Conservation (phyloP, 2,329 filamentous ascomycete species). For the Cladophialophora exuberans region DNA sequence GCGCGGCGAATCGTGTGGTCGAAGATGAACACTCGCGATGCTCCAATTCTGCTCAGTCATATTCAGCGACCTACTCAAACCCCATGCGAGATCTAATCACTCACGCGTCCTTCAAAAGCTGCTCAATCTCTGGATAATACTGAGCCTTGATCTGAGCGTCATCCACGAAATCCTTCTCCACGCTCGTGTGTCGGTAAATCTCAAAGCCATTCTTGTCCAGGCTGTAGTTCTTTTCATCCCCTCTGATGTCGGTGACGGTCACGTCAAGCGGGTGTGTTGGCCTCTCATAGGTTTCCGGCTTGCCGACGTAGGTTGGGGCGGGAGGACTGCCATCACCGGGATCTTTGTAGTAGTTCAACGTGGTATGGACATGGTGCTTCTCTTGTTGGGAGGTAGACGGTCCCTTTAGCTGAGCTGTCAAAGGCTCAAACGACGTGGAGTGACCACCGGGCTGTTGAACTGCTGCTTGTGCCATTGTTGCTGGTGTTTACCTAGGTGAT, state of each 20-base stretch:
- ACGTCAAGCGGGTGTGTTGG: constrained; percentile 32
- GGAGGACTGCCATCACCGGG: constrained; percentile 34
- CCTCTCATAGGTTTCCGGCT: constrained; percentile 35
- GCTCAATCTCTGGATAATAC: constrained; percentile 43
- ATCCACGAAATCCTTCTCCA: constrained; percentile 41
- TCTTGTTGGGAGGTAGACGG: constrained; percentile 10
- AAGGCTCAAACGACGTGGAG: constrained; percentile 33
- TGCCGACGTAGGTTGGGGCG: constrained; percentile 33
- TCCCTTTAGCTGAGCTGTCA: constrained; percentile 21
- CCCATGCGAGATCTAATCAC: no score
- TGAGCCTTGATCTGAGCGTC: constrained; percentile 40
- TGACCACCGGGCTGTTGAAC: constrained; percentile 33
- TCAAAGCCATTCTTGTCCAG: constrained; percentile 48
- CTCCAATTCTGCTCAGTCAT: constrained; percentile 56
- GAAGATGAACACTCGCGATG: constrained; percentile 62
- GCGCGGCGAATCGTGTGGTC: constrained; percentile 63
- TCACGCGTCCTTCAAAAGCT: constrained; percentile 41
- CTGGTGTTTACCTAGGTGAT: constrained; percentile 2
- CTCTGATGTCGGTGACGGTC: constrained; percentile 49
- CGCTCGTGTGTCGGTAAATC: constrained; percentile 40
- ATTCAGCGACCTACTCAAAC: constrained; percentile 17
- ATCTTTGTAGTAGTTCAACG: constrained; percentile 36
- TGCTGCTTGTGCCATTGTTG: constrained; percentile 33
- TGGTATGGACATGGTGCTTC: constrained; percentile 33
- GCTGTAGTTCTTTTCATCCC: constrained; percentile 47